A percentile compares a stretch with the other conserved stretches of the same genome.
Evolutionary conservation across 345 rosid species (phyloP).

Genomic region (Mercurialis annua): DNA sequence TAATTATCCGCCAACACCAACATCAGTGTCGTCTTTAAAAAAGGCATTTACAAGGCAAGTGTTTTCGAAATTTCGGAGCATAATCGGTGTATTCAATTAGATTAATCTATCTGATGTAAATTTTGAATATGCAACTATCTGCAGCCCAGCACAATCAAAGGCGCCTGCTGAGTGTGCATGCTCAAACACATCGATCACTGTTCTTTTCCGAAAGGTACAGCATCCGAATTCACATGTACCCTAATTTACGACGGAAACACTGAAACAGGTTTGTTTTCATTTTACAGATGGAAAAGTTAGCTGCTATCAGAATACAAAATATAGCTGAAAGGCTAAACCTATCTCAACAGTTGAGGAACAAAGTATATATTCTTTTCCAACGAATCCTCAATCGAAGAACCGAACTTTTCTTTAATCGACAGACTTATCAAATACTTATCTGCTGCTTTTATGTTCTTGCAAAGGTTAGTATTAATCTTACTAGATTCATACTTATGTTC

Average conservation of each 20-base stretch:
- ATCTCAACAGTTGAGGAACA: slow-evolving; percentile 71
- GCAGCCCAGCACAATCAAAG: slow-evolving; percentile 16
- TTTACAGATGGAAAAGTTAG: slow-evolving; percentile 66
- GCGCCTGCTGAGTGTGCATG: slow-evolving; percentile 11
- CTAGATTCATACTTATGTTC: neutral
- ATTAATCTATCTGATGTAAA: neutral
- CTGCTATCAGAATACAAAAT: slow-evolving; percentile 78
- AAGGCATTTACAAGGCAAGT: slow-evolving; percentile 82
- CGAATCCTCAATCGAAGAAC: slow-evolving; percentile 61
- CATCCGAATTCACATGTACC: too few species aligned
- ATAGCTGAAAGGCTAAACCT: slow-evolving; percentile 83
- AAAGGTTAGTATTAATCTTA: slow-evolving; percentile 43
- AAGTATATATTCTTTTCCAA: slow-evolving; percentile 65
- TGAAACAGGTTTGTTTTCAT: neutral
- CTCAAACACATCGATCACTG: slow-evolving; percentile 17
- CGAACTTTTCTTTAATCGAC: slow-evolving; percentile 68
- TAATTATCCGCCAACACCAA: slow-evolving; percentile 59
- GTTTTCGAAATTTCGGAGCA: slow-evolving; percentile 7
- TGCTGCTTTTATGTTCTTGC: slow-evolving; percentile 87
- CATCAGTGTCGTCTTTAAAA: slow-evolving; percentile 55
- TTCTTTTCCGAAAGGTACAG: slow-evolving; percentile 17
- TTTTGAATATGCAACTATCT: neutral
- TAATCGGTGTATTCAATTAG: too few species aligned
- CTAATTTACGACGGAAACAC: too few species aligned
- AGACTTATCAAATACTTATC: slow-evolving; percentile 80